Evolutionary conservation across 2,329 filamentous ascomycete genomes (phyloP).

Genomic region (Stagonosporopsis chrysanthemi): DNA sequence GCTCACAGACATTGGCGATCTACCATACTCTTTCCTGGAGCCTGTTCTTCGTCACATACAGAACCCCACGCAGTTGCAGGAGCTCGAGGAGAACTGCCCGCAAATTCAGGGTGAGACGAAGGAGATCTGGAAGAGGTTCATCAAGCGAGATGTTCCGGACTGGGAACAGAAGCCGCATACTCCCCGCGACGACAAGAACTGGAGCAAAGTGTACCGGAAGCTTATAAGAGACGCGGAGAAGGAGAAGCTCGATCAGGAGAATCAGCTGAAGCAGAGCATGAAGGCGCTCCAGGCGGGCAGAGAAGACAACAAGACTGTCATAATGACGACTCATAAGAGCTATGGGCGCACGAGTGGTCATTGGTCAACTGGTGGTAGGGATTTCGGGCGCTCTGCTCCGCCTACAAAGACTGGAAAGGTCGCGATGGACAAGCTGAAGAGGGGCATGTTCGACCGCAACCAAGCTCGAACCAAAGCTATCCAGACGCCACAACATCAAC

Average conservation of each 20-base stretch:
- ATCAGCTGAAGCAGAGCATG: constrained; percentile 43
- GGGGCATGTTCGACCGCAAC: constrained; percentile 45
- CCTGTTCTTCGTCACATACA: constrained; percentile 76
- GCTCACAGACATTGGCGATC: constrained; percentile 73
- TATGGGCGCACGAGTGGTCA: constrained; percentile 30
- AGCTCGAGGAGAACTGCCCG: constrained; percentile 77
- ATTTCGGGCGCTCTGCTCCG: constrained; percentile 36
- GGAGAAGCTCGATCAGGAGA: constrained; percentile 44
- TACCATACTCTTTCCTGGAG: constrained; percentile 71
- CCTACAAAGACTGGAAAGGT: constrained; percentile 47
- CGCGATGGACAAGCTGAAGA: constrained; percentile 45
- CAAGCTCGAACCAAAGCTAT: constrained; percentile 40
- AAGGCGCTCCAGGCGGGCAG: constrained; percentile 42
- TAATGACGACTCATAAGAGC: constrained; percentile 38
- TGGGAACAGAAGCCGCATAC: constrained; percentile 69
- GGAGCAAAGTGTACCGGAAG: constrained; percentile 76
- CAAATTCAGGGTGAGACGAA: constrained; percentile 74
- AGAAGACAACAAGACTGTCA: constrained; percentile 41
- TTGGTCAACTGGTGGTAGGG: constrained; percentile 29
- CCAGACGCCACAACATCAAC: constrained; percentile 39
- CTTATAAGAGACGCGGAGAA: constrained; percentile 51
- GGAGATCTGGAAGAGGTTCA: constrained; percentile 81
- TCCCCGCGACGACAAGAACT: constrained; percentile 70
- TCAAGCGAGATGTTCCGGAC: constrained; percentile 76
- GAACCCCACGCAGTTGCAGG: constrained; percentile 73